These are phyloP conservation scores for Zizania palustris DNA, from an alignment of 202 grass and related monocot genomes.

Conservation along the genomic window DNA sequence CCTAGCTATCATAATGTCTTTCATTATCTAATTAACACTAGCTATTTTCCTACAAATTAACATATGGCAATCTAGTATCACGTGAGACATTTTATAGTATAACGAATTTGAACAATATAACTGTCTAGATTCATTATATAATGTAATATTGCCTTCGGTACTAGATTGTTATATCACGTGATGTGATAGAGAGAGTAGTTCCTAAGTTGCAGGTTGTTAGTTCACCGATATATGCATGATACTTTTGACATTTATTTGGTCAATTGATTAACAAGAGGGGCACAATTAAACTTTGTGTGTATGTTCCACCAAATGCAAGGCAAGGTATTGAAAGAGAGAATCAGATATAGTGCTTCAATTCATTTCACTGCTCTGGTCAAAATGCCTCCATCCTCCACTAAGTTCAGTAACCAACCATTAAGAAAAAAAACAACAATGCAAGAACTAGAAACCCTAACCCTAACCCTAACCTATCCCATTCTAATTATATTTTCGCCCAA, in stretches of 20 bases:
- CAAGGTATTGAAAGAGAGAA: conserved; percentile 11
- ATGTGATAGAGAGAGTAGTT: too few species aligned
- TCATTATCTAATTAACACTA: too few species aligned
- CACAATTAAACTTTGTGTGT: not conserved
- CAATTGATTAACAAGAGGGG: conserved; percentile 7
- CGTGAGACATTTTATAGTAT: too few species aligned
- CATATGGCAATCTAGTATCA: too few species aligned
- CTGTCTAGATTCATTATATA: too few species aligned
- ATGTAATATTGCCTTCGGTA: too few species aligned
- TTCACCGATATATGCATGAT: not conserved
- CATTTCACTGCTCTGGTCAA: conserved; percentile 43
- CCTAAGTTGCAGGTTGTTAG: not conserved
- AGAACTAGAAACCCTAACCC: conserved; percentile 44
- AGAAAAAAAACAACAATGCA: conserved; percentile 28
- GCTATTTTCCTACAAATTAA: too few species aligned
- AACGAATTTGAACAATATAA: too few species aligned
- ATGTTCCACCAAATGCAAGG: not conserved
- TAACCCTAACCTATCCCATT: conserved; percentile 35
- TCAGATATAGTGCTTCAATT: not conserved
- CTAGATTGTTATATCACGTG: too few species aligned
- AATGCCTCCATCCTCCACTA: conserved; percentile 26
- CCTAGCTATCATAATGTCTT: too few species aligned
- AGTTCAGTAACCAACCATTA: conserved; percentile 23
- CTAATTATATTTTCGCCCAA: conserved; percentile 32
- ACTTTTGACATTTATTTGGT: conserved; percentile 1